Base-by-base conservation (phyloP, 1,139 yeast species). In the Protomyces macrosporus region DNA sequence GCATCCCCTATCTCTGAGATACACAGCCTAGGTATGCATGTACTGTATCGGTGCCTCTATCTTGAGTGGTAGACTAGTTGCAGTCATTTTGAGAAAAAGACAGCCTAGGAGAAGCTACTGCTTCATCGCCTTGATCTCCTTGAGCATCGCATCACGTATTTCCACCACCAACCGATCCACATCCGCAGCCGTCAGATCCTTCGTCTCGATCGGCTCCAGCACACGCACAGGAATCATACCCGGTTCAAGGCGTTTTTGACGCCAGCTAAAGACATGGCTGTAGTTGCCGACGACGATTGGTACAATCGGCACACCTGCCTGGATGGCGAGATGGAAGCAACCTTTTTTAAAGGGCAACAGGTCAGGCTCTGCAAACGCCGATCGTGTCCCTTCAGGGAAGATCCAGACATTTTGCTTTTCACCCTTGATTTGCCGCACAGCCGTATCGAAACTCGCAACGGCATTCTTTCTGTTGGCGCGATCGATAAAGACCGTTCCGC, bases 281-380 rank as follows among this genome's bases (percentile, higher is more conserved):
- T 95, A 88, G 76, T 93, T 95, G 53, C 91, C 83, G 6, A 90
- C 89, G 7, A 89, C 95, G 54, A 88, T 79, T 2, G 99, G 98
- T 12, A 93, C 84, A 55, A 93, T 79, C 33, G 98, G 98, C 42
- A 93, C 84, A 51, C 84, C 84, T 3, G 96, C 96, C 75, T 91
- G 96, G 67, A 87, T 87, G 10, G 99, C 98, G 72, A 93, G 81
- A 75, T 93, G 97, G 84, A 95, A 95, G 0, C 98, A 98, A 59
- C 99, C 99, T 74, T 95, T 95, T 75, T 93, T 93, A 76, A 93
- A 89, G 0, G 96, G 96, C 64, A 89, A 79, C 74, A 95, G 77
- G 9, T 81, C 84, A 60, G 95, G 86, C 53, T 79, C 79, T 34
- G 82, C 77, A 14, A 87, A 75, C 68, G 85, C 88, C 0, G 97